Evolutionary conservation across 371 early-diverging fungal species (phyloP), one percentile per base, ranked within the genome.

Genomic region (Syncephalastrum racemosum): DNA sequence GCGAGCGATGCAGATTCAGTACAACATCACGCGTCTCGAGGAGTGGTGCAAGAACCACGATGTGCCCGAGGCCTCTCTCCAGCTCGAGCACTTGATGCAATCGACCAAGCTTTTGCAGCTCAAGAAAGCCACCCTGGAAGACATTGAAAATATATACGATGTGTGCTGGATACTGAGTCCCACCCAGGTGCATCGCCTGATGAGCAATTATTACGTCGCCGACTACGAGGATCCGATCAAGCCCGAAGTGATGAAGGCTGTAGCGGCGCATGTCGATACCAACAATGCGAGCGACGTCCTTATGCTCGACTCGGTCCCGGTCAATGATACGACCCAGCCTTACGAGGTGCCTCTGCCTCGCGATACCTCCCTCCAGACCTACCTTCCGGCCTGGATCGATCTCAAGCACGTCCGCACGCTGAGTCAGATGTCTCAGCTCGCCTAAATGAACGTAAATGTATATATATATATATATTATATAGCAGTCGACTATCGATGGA

Each of bases 11-110:
- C 96, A 97, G 80, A 93, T 97, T 67, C 96, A 95, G 71, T 95
- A 94, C 79, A 97, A 97, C 62, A 84, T 96, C 41, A 89, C 92
- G 4, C 85, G 95, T 8, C 76, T 97, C 50, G 93, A 94, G 63
- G 97, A 97, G 68, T 97, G 97, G 97, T 94, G 93, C 82, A 90
- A 90, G 79, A 67, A 84, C 45, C 91, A 94, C 63, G 87, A 85
- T 40, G 84, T 95, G 23, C 71, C 87, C 15, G 95, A 95, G 66
- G 88, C 90, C 24, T 86, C 92, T 0, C 77, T 89, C 23, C 94
- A 95, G 61, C 71, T 94, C 1, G 94, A 95, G 69, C 90, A 89
- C 49, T 70, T 96, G 50, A 82, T 93, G 76, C 94, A 96, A 68
- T 90, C 94, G 4, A 92, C 93, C 46, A 96, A 97, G 75, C 73